Base-by-base conservation (phyloP, 352 stramenopile genomes). In the Phytophthora constricta region DNA sequence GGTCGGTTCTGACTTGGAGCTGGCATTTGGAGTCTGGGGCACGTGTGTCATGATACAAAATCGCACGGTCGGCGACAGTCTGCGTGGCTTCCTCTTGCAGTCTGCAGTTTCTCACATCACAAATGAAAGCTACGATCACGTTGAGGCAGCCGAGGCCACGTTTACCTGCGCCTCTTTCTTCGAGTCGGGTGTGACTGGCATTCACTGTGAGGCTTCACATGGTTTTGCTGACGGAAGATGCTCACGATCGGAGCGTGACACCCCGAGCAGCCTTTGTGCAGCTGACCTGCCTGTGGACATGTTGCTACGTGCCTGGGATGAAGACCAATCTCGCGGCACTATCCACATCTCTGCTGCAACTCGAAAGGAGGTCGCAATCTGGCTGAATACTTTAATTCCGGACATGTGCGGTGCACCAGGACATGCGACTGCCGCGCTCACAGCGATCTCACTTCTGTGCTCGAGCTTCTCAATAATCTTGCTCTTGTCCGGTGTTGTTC, bases 1-100 rank as follows among this genome's bases (percentile, higher is more conserved):
- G 5, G 50, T 75, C 52, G n/a, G 54, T 13, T 58, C 67, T 2
- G 63, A 70, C 39, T 28, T 85, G 11, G 77, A 90, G 60, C 53
- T 90, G 41, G 73, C 61, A 3, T 76, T 86, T 43, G 79, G 82
- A 0, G 63, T 89, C 10, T 90, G 82, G 82, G 82, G 77, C 3
- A 77, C 79, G 1, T 90, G 79, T 19, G 57, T 89, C 23, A 84
- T 77, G 58, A 54, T 82, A 10, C 68, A 84, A 67, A 72, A 72
- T 17, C 64, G 41, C 25, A 64, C 62, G 7, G 55, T 53, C 0
- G 53, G 63, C 20, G 62, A 68, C 11, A 55, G 50, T 39, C 20
- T 76, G 19, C 56, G 57, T 28, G 28, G 53, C 37, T 73, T 76
- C 45, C 19, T 76, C 20, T 1, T 69, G 41, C 28, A 69, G 20